Percentiles rank a stretch among this genome's conserved stretches.
phyloP scores from a whole-genome alignment of 1,139 yeast genomes.

The Zygoascus hellenicus region DNA sequence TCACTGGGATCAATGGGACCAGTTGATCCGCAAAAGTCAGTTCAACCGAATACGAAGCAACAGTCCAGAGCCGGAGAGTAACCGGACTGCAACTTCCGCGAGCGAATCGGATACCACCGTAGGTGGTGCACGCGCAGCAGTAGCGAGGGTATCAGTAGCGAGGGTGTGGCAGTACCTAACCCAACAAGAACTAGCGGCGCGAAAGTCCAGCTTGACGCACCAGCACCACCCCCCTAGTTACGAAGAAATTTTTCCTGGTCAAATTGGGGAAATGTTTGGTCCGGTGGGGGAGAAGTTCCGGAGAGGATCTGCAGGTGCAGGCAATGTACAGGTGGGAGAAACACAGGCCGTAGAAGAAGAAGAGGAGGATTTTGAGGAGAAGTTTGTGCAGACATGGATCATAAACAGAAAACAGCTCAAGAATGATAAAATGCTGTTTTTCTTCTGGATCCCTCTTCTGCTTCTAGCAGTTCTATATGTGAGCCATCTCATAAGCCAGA shows the following conservation, averaged over 20 bases:
- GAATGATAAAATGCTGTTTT: conserved; percentile 78
- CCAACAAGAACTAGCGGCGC: conserved; percentile 9
- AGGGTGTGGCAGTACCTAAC: conserved; percentile 15
- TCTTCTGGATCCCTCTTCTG: conserved; percentile 60
- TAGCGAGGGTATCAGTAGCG: conserved; percentile 10
- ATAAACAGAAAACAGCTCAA: conserved; percentile 50
- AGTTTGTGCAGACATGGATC: conserved; percentile 26
- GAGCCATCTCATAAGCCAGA: conserved; percentile 7
- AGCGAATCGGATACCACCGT: conserved; percentile 23
- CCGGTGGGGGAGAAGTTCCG: neutral
- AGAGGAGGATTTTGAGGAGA: conserved; percentile 22
- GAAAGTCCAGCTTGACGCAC: neutral
- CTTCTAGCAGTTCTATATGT: conserved; percentile 22
- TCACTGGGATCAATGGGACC: conserved; percentile 22
- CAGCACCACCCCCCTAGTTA: conserved; percentile 52
- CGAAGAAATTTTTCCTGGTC: conserved; percentile 73
- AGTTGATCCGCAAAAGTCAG: neutral
- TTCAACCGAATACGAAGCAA: neutral
- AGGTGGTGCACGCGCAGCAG: conserved; percentile 2
- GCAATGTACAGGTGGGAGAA: neutral
- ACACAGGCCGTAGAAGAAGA: conserved; percentile 2
- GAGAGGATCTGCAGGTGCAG: neutral
- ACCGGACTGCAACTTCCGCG: conserved; percentile 1
- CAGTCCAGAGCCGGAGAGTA: neutral
- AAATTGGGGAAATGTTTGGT: neutral